Conservation (phyloP, 2,329 filamentous ascomycete species). For the Colletotrichum navitas region DNA sequence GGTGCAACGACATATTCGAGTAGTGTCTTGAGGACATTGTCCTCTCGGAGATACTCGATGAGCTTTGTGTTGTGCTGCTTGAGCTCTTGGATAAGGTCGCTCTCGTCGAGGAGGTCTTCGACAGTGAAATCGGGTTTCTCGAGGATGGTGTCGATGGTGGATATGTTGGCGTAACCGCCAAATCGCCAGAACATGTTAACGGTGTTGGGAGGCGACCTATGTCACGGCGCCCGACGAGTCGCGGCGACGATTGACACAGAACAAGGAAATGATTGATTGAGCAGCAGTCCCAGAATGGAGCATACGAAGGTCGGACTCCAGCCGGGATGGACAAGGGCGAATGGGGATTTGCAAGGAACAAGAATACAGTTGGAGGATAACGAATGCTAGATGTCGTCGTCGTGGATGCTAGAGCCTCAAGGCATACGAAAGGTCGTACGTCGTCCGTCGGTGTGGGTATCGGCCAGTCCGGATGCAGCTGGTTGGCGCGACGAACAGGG, state of each 20-base stretch:
- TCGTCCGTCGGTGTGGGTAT: conserved; percentile 25
- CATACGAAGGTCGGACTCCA: conserved; percentile 34
- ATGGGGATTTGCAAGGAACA: background rate
- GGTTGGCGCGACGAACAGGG: conserved; percentile 1
- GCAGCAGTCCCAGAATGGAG: conserved; percentile 2
- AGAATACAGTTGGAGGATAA: background rate
- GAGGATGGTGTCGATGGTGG: conserved; percentile 94
- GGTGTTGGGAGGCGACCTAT: conserved; percentile 43
- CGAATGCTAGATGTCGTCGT: conserved; percentile 27
- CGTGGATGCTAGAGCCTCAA: conserved; percentile 21
- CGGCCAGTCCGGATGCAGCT: conserved; percentile 21
- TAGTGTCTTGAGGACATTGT: conserved; percentile 84
- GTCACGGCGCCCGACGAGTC: conserved; percentile 46
- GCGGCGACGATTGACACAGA: conserved; percentile 36
- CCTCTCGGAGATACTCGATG: conserved; percentile 93
- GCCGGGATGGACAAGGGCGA: background rate
- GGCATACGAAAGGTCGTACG: conserved; percentile 33
- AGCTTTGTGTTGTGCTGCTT: conserved; percentile 99
- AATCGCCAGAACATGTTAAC: conserved; percentile 99
- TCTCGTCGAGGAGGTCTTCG: conserved; percentile 95
- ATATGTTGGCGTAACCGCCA: conserved; percentile 98
- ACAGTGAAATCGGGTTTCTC: conserved; percentile 96
- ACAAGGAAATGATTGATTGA: conserved; percentile 9
- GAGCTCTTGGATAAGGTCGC: conserved; percentile 95
- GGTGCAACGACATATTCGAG: conserved; percentile 93